These are phyloP conservation scores for Mangifera indica DNA, from an alignment of 345 rosid genomes.

Conservation along the genomic window DNA sequence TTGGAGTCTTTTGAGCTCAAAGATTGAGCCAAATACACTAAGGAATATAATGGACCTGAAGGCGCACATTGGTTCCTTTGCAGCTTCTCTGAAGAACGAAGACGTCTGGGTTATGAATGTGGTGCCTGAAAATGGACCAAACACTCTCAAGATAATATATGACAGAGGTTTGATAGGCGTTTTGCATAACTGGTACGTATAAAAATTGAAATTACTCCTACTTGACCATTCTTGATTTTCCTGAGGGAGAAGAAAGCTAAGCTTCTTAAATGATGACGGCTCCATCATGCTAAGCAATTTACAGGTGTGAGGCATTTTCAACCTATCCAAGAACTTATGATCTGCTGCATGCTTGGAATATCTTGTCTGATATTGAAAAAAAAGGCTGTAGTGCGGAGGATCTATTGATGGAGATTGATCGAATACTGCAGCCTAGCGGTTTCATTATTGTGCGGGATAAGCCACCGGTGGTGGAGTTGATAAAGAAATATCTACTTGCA, in stretches of 20 bases:
- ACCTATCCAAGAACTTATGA: constrained; percentile 39
- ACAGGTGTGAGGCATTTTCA: constrained; percentile 40
- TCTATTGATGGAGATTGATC: constrained; percentile 41
- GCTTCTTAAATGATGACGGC: no score
- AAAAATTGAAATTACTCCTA: no score
- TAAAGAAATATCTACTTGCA: constrained; percentile 28
- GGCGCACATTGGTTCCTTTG: constrained; percentile 43
- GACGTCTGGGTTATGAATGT: constrained; percentile 43
- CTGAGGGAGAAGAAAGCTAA: no score
- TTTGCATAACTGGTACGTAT: constrained; percentile 30
- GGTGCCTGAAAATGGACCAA: constrained; percentile 30
- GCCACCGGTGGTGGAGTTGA: constrained; percentile 25
- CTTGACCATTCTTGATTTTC: no score
- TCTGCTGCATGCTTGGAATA: constrained; percentile 31
- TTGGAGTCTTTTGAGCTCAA: constrained; percentile 38
- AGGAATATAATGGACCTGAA: constrained; percentile 47
- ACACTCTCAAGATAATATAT: constrained; percentile 30
- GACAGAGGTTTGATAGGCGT: constrained; percentile 34
- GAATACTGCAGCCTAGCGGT: constrained; percentile 39
- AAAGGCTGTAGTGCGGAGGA: constrained; percentile 35
- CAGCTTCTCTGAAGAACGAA: constrained; percentile 33
- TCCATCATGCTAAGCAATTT: no score
- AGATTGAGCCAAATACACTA: constrained; percentile 30
- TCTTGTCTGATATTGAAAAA: constrained; percentile 30
- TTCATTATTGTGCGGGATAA: constrained; percentile 37